Percentiles rank a stretch among this genome's conserved stretches.
These are phyloP conservation scores for Aspergillus amoenus DNA, from an alignment of 2,329 filamentous ascomycete genomes.

Conservation along the genomic window DNA sequence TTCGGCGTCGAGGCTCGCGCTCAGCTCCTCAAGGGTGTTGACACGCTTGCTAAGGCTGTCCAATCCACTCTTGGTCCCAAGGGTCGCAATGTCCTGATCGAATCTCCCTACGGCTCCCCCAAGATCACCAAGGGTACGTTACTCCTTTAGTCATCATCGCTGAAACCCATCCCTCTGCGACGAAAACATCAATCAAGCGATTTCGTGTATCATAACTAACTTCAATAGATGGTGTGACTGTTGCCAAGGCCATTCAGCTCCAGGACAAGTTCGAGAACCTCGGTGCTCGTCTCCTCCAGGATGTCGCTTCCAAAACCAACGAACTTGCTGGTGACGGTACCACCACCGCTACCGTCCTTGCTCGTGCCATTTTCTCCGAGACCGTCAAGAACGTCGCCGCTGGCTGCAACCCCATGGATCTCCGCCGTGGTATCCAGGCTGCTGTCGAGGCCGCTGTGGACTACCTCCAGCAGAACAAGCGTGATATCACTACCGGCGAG, in stretches of 20 bases:
- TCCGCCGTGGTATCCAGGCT: constrained; percentile 93
- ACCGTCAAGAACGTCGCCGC: constrained; percentile 99
- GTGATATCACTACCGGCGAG: constrained; percentile 94
- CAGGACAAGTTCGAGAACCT: constrained; percentile 99
- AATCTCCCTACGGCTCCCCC: constrained; percentile 96
- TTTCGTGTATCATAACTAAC: constrained; percentile 20
- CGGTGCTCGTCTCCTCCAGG: constrained; percentile 91
- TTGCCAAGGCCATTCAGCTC: constrained; percentile 83
- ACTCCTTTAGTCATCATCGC: background rate
- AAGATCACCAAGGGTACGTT: constrained; percentile 97
- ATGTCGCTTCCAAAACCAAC: constrained; percentile 99
- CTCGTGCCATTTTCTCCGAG: constrained; percentile 98
- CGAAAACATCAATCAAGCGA: constrained; percentile 16
- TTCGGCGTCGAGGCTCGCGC: constrained; percentile 95
- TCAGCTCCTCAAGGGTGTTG: constrained; percentile 85
- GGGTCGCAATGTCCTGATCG: constrained; percentile 96
- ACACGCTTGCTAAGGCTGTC: constrained; percentile 94
- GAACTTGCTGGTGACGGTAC: constrained; percentile 98
- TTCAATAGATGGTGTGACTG: constrained; percentile 74
- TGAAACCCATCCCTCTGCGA: background rate
- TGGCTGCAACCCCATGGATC: constrained; percentile 99
- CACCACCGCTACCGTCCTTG: constrained; percentile 95
- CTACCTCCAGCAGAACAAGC: constrained; percentile 92
- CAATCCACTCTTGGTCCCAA: constrained; percentile 96
- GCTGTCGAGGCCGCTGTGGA: constrained; percentile 93